These are phyloP conservation scores for Pichia rugopelliculosa DNA, from an alignment of 805 yeast species.

Conservation along the genomic window DNA sequence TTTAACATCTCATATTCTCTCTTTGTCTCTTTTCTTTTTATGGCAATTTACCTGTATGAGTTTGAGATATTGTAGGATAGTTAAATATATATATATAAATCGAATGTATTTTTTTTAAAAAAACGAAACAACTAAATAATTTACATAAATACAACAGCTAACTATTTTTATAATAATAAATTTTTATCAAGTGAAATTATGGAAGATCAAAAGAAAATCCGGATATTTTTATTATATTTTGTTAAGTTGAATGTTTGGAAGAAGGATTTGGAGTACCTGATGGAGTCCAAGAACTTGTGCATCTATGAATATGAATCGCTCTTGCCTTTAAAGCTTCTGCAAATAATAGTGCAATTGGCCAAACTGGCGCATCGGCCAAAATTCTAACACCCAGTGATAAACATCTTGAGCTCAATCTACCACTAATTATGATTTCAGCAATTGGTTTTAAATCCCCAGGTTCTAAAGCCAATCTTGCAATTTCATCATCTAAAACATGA, in stretches of 20 bases:
- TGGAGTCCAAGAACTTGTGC: conserved; percentile 5
- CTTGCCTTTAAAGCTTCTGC: conserved; percentile 73
- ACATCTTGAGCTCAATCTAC: conserved; percentile 48
- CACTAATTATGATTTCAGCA: conserved; percentile 38
- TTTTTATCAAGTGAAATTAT: neutral
- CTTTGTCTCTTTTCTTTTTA: no score
- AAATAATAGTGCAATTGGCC: conserved; percentile 76
- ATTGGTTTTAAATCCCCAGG: conserved; percentile 41
- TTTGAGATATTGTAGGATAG: no score
- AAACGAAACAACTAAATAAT: no score
- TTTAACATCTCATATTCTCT: no score
- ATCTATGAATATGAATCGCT: conserved; percentile 34
- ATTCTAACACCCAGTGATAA: conserved; percentile 67
- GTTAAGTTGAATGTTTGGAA: neutral
- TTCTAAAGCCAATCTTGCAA: conserved; percentile 40
- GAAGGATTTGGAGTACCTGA: neutral
- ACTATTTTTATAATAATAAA: no score
- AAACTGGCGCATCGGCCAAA: conserved; percentile 77
- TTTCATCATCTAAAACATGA: conserved; percentile 39
- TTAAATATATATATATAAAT: no score
- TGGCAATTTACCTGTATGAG: no score
- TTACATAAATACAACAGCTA: no score
- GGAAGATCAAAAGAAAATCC: neutral
- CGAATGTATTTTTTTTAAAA: no score
- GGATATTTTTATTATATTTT: neutral